Percentiles rank a stretch among this genome's conserved stretches.
These are phyloP conservation scores for Clathrospora elynae DNA, from an alignment of 2,329 filamentous ascomycete genomes.

Conservation along the genomic window DNA sequence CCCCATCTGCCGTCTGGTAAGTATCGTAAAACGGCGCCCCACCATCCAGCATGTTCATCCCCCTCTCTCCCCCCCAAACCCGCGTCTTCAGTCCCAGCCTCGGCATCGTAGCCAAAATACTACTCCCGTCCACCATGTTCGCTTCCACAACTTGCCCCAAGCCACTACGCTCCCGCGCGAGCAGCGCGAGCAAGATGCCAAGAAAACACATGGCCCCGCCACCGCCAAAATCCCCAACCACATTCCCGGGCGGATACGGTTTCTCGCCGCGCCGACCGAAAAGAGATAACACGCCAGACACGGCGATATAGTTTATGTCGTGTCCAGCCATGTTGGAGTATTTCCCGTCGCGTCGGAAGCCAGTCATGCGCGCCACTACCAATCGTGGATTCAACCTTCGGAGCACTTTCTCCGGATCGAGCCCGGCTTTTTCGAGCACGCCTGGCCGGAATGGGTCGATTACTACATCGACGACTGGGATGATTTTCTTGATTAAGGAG, in stretches of 20 bases:
- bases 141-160: constrained; percentile 87
- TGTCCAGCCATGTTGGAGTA: constrained; percentile 90
- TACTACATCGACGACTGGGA: constrained; percentile 71
- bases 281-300: constrained; percentile 77
- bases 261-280: constrained; percentile 72
- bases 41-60: constrained; percentile 79
- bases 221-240: constrained; percentile 89
- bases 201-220: constrained; percentile 82
- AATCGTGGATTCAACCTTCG: constrained; percentile 71
- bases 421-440: constrained; percentile 81
- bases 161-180: constrained; percentile 67
- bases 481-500: constrained; percentile 68
- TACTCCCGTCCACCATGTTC: constrained; percentile 93
- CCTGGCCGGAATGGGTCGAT: constrained; percentile 95
- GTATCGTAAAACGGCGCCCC: constrained; percentile 89
- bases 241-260: constrained; percentile 80
- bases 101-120: constrained; percentile 79
- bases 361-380: constrained; percentile 84
- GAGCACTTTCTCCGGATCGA: constrained; percentile 71
- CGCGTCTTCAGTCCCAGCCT: constrained; percentile 68
- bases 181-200: constrained; percentile 79
- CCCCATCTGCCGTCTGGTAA: constrained; percentile 80
- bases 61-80: constrained; percentile 67
- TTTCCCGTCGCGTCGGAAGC: constrained; percentile 83
- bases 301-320: constrained; percentile 95